phyloP scores from a whole-genome alignment of 2,329 filamentous ascomycete genomes.

The Paecilomyces sp. region DNA sequence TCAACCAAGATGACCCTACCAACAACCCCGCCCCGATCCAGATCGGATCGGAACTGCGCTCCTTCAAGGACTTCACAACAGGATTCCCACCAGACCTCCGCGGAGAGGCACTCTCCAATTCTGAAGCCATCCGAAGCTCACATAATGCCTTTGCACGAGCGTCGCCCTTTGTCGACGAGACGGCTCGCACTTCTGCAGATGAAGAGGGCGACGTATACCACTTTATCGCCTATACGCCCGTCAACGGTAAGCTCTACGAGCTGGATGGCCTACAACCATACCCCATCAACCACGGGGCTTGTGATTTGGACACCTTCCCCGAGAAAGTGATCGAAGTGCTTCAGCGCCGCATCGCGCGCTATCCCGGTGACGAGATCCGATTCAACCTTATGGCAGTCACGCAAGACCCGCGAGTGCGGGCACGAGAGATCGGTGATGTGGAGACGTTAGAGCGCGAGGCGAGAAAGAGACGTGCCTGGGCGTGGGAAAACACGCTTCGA shows the following conservation, averaged over 20 bases:
- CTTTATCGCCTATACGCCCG: slow-evolving; percentile 88
- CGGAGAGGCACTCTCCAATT: slow-evolving; percentile 65
- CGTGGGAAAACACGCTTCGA: slow-evolving; percentile 88
- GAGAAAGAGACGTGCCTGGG: slow-evolving; percentile 77
- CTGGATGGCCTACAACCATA: slow-evolving; percentile 89
- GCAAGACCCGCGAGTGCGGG: slow-evolving; percentile 68
- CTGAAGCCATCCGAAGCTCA: slow-evolving; percentile 63
- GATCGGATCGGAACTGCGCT: slow-evolving; percentile 62
- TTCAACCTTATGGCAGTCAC: slow-evolving; percentile 96
- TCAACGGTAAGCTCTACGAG: slow-evolving; percentile 79
- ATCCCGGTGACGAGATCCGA: slow-evolving; percentile 79
- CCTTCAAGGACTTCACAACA: slow-evolving; percentile 84
- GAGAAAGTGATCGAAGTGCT: slow-evolving; percentile 79
- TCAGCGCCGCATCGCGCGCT: slow-evolving; percentile 73
- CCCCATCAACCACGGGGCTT: slow-evolving; percentile 80
- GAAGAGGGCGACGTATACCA: slow-evolving; percentile 84
- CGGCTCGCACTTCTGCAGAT: slow-evolving; percentile 61
- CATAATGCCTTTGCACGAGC: slow-evolving; percentile 88
- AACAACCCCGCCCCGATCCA: slow-evolving; percentile 44
- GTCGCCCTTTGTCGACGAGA: slow-evolving; percentile 91
- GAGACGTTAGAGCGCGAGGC: slow-evolving; percentile 75
- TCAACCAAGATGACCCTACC: slow-evolving; percentile 61
- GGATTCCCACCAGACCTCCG: slow-evolving; percentile 70
- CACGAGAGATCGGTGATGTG: slow-evolving; percentile 72
- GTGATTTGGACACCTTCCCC: slow-evolving; percentile 64